phyloP scores from a whole-genome alignment of 192 early-diverging fungal genomes.

The Backusella westeae region DNA sequence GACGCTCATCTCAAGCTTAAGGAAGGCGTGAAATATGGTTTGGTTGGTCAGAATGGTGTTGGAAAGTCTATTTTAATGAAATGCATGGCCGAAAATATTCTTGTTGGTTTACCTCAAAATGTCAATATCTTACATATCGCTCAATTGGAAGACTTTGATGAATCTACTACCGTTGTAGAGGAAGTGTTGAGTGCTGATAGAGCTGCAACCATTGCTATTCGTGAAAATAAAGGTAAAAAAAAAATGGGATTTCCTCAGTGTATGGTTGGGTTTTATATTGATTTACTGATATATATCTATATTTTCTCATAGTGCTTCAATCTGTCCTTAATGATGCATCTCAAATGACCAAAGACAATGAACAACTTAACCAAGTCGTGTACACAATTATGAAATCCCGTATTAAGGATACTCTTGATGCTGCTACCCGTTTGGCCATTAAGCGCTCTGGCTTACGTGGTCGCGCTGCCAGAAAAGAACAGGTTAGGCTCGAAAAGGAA shows the following conservation, averaged over 20 bases:
- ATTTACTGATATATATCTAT: neutral
- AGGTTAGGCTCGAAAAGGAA: slow-evolving; percentile 41
- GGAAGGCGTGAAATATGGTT: slow-evolving; percentile 72
- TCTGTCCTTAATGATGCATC: neutral
- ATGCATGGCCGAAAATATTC: slow-evolving; percentile 54
- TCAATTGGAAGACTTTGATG: slow-evolving; percentile 66
- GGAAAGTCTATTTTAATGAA: slow-evolving; percentile 73
- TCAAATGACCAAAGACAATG: neutral
- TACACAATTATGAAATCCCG: slow-evolving; percentile 43
- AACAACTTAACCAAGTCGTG: slow-evolving; percentile 30
- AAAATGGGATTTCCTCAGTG: neutral
- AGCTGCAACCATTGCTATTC: slow-evolving; percentile 44
- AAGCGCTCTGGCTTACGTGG: slow-evolving; percentile 69
- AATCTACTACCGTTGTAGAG: slow-evolving; percentile 54
- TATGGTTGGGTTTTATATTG: neutral
- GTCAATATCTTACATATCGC: slow-evolving; percentile 78
- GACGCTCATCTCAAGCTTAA: slow-evolving; percentile 79
- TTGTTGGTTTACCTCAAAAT: slow-evolving; percentile 85
- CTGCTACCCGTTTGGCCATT: slow-evolving; percentile 57
- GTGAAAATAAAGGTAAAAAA: slow-evolving; percentile 30
- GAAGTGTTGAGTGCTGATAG: slow-evolving; percentile 64
- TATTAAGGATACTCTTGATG: slow-evolving; percentile 38
- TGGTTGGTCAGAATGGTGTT: slow-evolving; percentile 76
- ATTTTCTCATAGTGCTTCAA: neutral
- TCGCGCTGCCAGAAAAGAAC: slow-evolving; percentile 52